phyloP scores from a whole-genome alignment of 371 early-diverging fungal species.

The Mucor circinelloides region DNA sequence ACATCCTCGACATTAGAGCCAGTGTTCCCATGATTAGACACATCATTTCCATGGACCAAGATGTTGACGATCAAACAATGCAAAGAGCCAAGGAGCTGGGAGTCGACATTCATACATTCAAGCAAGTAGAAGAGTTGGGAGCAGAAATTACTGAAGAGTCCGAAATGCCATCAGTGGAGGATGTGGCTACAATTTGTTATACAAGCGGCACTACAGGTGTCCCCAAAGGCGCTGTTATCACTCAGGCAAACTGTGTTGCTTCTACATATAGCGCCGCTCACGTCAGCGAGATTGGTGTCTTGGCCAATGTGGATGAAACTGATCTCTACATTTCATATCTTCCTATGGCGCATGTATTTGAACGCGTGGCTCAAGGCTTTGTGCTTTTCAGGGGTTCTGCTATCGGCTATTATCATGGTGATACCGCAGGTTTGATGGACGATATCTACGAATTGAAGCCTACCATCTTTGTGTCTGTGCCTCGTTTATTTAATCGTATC shows the following conservation, averaged over 20 bases:
- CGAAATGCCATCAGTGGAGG: constrained; percentile 69
- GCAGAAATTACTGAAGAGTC: constrained; percentile 59
- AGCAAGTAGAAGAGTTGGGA: constrained; percentile 67
- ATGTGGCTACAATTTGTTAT: constrained; percentile 92
- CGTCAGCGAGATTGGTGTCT: constrained; percentile 60
- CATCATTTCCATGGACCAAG: constrained; percentile 78
- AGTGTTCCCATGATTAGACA: constrained; percentile 64
- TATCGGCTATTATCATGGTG: constrained; percentile 72
- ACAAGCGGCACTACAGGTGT: constrained; percentile 94
- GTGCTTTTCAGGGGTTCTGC: constrained; percentile 72
- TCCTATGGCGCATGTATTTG: constrained; percentile 94
- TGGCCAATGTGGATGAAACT: constrained; percentile 69
- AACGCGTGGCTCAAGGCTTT: constrained; percentile 79
- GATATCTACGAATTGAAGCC: constrained; percentile 94
- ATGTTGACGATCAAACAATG: constrained; percentile 46
- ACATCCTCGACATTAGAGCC: constrained; percentile 70
- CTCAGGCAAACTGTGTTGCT: constrained; percentile 77
- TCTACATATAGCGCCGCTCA: constrained; percentile 69
- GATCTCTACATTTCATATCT: constrained; percentile 92
- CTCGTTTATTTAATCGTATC: constrained; percentile 95
- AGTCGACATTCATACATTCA: constrained; percentile 30
- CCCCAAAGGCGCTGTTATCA: constrained; percentile 89
- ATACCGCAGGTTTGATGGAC: constrained; percentile 59
- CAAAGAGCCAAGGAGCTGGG: constrained; percentile 35
- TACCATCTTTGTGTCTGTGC: constrained; percentile 93